A percentile compares a stretch with the other conserved stretches of the same genome.
Evolutionary conservation across 2,329 filamentous ascomycete genomes (phyloP).

Genomic region (Didymella keratinophila): DNA sequence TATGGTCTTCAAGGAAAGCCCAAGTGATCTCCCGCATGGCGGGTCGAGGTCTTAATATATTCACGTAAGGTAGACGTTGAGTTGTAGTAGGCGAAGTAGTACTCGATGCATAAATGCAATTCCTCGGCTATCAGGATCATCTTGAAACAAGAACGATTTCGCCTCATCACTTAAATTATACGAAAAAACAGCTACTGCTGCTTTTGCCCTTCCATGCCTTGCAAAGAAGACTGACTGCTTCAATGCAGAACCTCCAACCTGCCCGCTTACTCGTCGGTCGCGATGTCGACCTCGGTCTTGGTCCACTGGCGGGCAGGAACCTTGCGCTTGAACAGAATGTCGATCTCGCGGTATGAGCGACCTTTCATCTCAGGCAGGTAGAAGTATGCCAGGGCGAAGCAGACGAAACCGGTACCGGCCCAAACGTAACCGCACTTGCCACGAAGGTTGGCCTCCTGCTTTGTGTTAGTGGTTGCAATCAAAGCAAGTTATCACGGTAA

Average conservation of each 20-base stretch:
- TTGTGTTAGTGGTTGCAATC: slow-evolving; percentile 66
- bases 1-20: background rate
- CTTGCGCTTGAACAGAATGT: slow-evolving; percentile 55
- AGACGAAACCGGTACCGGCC: slow-evolving; percentile 61
- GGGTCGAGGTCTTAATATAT: background rate
- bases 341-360: slow-evolving; percentile 60
- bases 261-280: slow-evolving; percentile 67
- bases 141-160: background rate
- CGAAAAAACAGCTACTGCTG: slow-evolving; percentile 1
- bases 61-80: background rate
- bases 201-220: background rate
- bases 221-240: background rate
- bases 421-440: slow-evolving; percentile 47
- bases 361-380: slow-evolving; percentile 64
- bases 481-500: slow-evolving; percentile 47
- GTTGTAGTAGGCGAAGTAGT: background rate
- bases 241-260: background rate
- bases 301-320: slow-evolving; percentile 65
- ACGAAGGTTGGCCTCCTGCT: slow-evolving; percentile 61
- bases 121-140: background rate
- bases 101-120: background rate
- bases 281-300: slow-evolving; percentile 63
- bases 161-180: background rate
- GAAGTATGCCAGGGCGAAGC: slow-evolving; percentile 60
- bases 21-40: background rate